Evolutionary conservation across 306 rosid genomes (phyloP), one percentile per base, ranked within the genome.

Genomic region (Glycine soja): DNA sequence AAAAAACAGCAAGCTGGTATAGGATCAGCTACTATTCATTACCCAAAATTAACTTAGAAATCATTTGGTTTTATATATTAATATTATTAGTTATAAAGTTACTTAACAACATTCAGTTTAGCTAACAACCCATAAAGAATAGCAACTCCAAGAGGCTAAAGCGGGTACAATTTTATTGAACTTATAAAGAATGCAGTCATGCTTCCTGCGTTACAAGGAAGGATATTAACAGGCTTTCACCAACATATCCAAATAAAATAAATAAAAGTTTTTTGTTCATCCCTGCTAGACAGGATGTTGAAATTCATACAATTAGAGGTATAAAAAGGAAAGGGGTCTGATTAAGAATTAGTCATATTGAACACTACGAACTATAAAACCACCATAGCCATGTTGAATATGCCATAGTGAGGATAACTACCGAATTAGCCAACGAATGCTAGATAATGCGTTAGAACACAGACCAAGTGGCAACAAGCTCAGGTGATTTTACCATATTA

Each of bases 301-400:
- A 46, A 69, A 74, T 53, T 52, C 56, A 53, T 52, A 62, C 65
- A 85, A 48, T 45, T 68, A 68, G 43, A 78, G n/a, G 79, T 11
- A 47, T 11, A 13, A 11, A 61, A 13, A 7, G 42, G 51, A 57
- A 54, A 4, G 16, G 15, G 56, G 3, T 42, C 6, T 30, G 42
- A 57, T 14, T 53, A 30, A 24, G 54, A 58, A 67, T 19, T 42
- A 52, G 46, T 59, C 46, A 70, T 51, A 78, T 36, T 78, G 58
- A 59, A 42, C 76, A 53, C 62, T 42, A 42, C 45, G 7, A 73
- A 53, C 51, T 43, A 67, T 8, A 73, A 72, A 53, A 9, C 57
- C 48, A 46, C 70, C 76, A 46, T 36, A 65, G 15, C 53, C 76
- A 32, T 48, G 76, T 32, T 65, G 70, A 76, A 74, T 30, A 15